Percentiles rank a stretch among this genome's conserved stretches.
Conservation (phyloP, 1,139 yeast species). For the Yamadazyma oceani region DNA sequence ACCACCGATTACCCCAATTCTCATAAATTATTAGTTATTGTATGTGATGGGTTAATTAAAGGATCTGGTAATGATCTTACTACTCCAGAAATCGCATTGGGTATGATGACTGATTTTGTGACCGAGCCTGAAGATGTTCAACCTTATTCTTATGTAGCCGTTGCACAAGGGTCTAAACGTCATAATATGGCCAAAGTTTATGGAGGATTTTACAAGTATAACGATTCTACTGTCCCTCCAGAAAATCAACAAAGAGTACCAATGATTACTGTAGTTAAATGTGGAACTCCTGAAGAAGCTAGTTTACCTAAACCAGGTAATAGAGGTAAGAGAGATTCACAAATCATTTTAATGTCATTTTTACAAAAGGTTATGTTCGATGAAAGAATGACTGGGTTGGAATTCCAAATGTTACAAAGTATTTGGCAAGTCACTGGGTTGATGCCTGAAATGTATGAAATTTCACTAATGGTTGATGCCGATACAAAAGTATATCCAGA, state of each 20-base stretch:
- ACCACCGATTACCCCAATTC: slow-evolving; percentile 95
- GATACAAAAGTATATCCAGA: slow-evolving; percentile 93
- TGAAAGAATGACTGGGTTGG: slow-evolving; percentile 95
- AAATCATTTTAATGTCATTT: slow-evolving; percentile 89
- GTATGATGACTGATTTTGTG: slow-evolving; percentile 84
- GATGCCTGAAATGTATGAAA: slow-evolving; percentile 84
- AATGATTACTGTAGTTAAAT: slow-evolving; percentile 76
- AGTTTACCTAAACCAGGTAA: slow-evolving; percentile 89
- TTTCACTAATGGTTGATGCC: slow-evolving; percentile 93
- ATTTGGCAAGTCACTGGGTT: slow-evolving; percentile 89
- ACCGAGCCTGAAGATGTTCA: slow-evolving; percentile 70
- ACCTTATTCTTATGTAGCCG: slow-evolving; percentile 88
- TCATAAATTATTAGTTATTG: slow-evolving; percentile 77
- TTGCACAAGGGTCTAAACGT: slow-evolving; percentile 87
- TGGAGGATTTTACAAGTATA: slow-evolving; percentile 86
- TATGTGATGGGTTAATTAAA: slow-evolving; percentile 92
- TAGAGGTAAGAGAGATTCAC: slow-evolving; percentile 98
- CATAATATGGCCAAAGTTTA: slow-evolving; percentile 97
- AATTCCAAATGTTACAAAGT: slow-evolving; percentile 73
- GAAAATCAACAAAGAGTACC: slow-evolving; percentile 92
- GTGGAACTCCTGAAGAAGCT: slow-evolving; percentile 89
- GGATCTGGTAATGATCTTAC: slow-evolving; percentile 87
- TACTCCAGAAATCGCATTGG: slow-evolving; percentile 85
- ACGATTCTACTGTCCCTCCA: slow-evolving; percentile 67
- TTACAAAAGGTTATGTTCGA: slow-evolving; percentile 89